Evolutionary conservation across 1,139 yeast genomes (phyloP), one percentile per base, ranked within the genome.

Genomic region (Saccharomyces hybrid): DNA sequence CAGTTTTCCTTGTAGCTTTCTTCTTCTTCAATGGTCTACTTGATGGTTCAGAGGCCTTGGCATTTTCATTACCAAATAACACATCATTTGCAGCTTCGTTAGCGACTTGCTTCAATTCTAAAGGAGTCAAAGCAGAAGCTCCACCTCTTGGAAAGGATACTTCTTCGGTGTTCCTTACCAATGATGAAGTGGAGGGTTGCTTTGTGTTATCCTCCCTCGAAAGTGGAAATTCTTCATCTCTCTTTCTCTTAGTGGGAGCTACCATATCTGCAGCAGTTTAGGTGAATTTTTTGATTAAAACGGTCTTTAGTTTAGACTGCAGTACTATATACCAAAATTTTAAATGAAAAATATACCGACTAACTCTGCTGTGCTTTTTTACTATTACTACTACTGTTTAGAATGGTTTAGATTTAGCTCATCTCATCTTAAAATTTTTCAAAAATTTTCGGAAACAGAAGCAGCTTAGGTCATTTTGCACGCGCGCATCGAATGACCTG

Each of bases 61-160:
- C 62, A 48, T 69, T 67, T 28, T 72, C 67, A 16, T 68, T 71
- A 25, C 77, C 91, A 62, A 87, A 87, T 54, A 88, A 75, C 28
- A 88, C 95, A 74, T 93, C 99, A 62, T 81, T 81, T 32, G 91
- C 84, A 48, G 95, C 99, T 70, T 93, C 96, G 67, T 89, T 90
- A 46, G 96, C 84, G 54, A 91, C 95, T 68, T 90, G 95, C 70
- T 90, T 90, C 63, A 89, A 83, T 73, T 93, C 99, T 61, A 93
- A 74, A 4, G 99, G 91, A 2, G 96, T 82, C 69, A 91, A 78
- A 16, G 84, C 88, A 26, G 91, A 80, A 11, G 87, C 82, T 54
- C 97, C 97, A 64, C 99, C 99, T 81, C 99, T 85, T 51, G 99
- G 99, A 68, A 93, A 93, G 20, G 96, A 81, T 52, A 83, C 79